Evolutionary conservation across 2,329 filamentous ascomycete genomes (phyloP).

Genomic region (Aureobasidium pullulans): DNA sequence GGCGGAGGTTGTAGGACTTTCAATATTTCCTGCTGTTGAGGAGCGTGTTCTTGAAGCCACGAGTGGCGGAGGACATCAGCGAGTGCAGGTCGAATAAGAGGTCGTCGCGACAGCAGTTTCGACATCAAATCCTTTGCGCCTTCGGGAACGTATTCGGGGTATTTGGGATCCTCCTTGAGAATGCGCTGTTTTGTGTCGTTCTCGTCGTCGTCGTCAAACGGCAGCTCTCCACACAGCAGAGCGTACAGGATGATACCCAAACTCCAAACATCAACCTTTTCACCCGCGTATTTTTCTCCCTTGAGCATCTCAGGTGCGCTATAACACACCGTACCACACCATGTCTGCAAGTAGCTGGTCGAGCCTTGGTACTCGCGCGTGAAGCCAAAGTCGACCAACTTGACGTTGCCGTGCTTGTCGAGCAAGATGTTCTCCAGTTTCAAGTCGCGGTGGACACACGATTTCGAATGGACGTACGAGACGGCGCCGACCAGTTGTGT

Average conservation of each 20-base stretch:
- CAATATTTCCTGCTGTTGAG: slow-evolving; percentile 81
- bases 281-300: slow-evolving; percentile 93
- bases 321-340: slow-evolving; percentile 96
- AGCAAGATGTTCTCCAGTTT: slow-evolving; percentile 95
- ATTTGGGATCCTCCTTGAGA: slow-evolving; percentile 75
- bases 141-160: slow-evolving; percentile 68
- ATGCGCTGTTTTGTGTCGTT: slow-evolving; percentile 78
- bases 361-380: slow-evolving; percentile 96
- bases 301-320: slow-evolving; percentile 98
- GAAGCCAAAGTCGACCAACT: slow-evolving; percentile 96
- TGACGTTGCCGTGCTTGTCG: slow-evolving; percentile 95
- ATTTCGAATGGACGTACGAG: slow-evolving; percentile 87
- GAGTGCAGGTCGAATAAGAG: slow-evolving; percentile 71
- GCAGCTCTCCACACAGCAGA: slow-evolving; percentile 74
- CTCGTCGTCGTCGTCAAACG: slow-evolving; percentile 97
- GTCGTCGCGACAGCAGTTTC: slow-evolving; percentile 80
- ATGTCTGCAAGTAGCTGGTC: slow-evolving; percentile 89
- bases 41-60: slow-evolving; percentile 80
- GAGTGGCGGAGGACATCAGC: slow-evolving; percentile 81
- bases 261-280: slow-evolving; percentile 97
- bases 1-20: slow-evolving; percentile 72
- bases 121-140: slow-evolving; percentile 73
- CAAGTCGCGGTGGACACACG: slow-evolving; percentile 91
- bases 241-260: slow-evolving; percentile 79
- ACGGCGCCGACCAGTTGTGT: slow-evolving; percentile 93